Conservation (phyloP, 495 filamentous ascomycete genomes). For the Podospora australis region DNA sequence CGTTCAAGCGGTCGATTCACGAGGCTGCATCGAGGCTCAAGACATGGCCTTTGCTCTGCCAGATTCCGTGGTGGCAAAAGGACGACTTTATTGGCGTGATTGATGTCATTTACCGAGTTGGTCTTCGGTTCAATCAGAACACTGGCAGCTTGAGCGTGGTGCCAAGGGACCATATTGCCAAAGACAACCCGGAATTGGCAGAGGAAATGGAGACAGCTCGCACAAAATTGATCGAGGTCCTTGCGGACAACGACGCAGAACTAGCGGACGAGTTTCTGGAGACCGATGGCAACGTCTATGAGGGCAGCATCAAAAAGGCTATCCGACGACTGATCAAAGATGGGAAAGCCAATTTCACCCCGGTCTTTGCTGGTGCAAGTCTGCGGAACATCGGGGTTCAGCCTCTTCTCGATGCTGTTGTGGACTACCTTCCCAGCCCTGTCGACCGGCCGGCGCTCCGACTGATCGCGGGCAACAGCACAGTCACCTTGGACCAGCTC, state of each 20-base stretch:
- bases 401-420: conserved; percentile 80
- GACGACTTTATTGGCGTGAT: conserved; percentile 74
- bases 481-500: conserved; percentile 46
- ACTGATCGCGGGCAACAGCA: conserved; percentile 56
- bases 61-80: conserved; percentile 88
- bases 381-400: conserved; percentile 93
- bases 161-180: conserved; percentile 35
- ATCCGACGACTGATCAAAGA: conserved; percentile 67
- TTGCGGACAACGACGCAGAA: conserved; percentile 80
- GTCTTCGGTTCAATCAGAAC: conserved; percentile 41
- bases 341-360: conserved; percentile 59
- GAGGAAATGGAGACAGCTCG: conserved; percentile 73
- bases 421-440: conserved; percentile 81
- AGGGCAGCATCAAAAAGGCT: conserved; percentile 59
- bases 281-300: conserved; percentile 63
- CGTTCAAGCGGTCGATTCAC: conserved; percentile 78
- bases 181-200: conserved; percentile 42
- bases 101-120: conserved; percentile 61
- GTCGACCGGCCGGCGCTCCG: conserved; percentile 70
- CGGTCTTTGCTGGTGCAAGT: conserved; percentile 86
- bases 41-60: conserved; percentile 85
- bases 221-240: conserved; percentile 66
- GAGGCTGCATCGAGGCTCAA: conserved; percentile 74
- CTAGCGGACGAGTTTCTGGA: conserved; percentile 82
- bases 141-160: conserved; percentile 49